phyloP scores from a whole-genome alignment of 345 rosid genomes.

The Turnera subulata region DNA sequence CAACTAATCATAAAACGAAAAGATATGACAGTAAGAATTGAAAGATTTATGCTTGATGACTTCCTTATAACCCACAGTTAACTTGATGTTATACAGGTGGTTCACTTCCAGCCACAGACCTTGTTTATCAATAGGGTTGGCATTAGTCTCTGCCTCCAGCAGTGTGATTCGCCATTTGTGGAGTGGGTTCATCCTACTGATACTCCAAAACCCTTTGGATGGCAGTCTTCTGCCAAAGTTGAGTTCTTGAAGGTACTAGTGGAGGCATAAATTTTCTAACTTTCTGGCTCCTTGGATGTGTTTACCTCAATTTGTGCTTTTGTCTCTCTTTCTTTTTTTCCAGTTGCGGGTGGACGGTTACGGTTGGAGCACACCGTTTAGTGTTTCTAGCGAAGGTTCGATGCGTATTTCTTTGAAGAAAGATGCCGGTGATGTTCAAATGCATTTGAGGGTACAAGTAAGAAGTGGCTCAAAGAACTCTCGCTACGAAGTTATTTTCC shows the following conservation, averaged over 20 bases:
- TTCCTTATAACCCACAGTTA: slow-evolving; percentile 10
- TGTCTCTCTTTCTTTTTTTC: slow-evolving; percentile 14
- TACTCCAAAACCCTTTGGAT: slow-evolving; percentile 72
- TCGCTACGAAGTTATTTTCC: slow-evolving; percentile 84
- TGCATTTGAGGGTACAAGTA: slow-evolving; percentile 72
- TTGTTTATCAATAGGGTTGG: slow-evolving; percentile 84
- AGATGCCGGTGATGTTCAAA: slow-evolving; percentile 44
- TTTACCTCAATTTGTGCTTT: neutral
- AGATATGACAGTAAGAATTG: too few species aligned
- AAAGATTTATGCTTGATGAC: too few species aligned
- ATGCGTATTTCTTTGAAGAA: slow-evolving; percentile 65
- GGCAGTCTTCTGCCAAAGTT: slow-evolving; percentile 63
- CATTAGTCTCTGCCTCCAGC: slow-evolving; percentile 68
- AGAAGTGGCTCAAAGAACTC: slow-evolving; percentile 90
- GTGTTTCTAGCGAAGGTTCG: slow-evolving; percentile 68
- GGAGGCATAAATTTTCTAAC: neutral
- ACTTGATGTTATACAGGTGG: slow-evolving; percentile 54
- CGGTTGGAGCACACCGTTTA: slow-evolving; percentile 86
- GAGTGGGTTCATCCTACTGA: slow-evolving; percentile 87
- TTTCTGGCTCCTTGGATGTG: slow-evolving; percentile 6
- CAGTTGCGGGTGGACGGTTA: slow-evolving; percentile 76
- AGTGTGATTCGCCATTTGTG: slow-evolving; percentile 67
- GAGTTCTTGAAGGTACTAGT: slow-evolving; percentile 73
- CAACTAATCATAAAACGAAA: too few species aligned
- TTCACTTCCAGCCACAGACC: slow-evolving; percentile 88